Evolutionary conservation across 2,329 filamentous ascomycete genomes (phyloP), one percentile per base, ranked within the genome.

Genomic region (Neonectria sp.): DNA sequence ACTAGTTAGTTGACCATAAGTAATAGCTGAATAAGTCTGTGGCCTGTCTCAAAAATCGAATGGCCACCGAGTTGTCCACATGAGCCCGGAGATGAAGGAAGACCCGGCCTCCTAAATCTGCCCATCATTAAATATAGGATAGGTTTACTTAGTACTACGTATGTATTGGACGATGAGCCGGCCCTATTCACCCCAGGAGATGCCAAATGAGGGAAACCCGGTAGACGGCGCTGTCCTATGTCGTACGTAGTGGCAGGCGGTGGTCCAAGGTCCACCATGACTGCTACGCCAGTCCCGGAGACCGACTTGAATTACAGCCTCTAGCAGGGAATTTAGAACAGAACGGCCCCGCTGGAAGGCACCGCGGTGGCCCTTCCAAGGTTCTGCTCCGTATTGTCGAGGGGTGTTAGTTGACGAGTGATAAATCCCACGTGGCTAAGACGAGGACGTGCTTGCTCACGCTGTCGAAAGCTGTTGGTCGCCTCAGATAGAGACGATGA

Each of bases 211-310:
- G 33, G 56, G 40, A 43, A 49, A 17, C 27, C n/a, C 35, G n/a
- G 56, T 33, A n/a, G 55, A 48, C 11, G 11, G 4, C 43, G 55
- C 17, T 31, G 49, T 48, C 45, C 25, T 21, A n/a, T 35, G 33
- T 43, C 24, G 55, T 55, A 12, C 6, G n/a, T 21, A 55, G 27
- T 59, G 43, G 51, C 51, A 60, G 56, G 31, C 56, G 56, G 48
- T 17, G 43, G 43, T 15, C 3, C 17, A 7, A 11, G 63, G 45
- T 43, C 63, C 63, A 60, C 56, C 33, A 24, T 21, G 56, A 52
- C 40, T 21, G 25, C 56, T 45, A 25, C 43, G 43, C 49, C 9
- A 13, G 17, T 45, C 21, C 29, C 9, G 17, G 15, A 7, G 12
- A 29, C n/a, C 13, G 51, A 35, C n/a, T 35, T 17, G n/a, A 52